Conservation (phyloP, 2,329 filamentous ascomycete genomes). For the Thielaviopsis populi region DNA sequence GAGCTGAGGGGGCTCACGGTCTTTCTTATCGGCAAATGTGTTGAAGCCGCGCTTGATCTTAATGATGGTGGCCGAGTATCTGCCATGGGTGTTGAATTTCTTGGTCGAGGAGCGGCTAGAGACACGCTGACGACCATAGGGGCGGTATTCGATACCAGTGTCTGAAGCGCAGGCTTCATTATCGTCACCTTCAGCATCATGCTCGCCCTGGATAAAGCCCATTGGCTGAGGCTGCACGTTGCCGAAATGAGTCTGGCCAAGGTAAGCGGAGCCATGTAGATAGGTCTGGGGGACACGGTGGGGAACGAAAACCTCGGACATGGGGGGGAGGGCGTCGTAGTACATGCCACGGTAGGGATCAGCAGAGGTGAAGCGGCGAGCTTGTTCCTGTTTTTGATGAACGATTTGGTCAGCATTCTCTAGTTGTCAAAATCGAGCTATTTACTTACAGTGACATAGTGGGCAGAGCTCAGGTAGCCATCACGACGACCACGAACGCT, state of each 20-base stretch:
- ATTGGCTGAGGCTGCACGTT: not conserved
- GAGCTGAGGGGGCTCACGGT: constrained; percentile 26
- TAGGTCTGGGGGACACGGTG: not conserved
- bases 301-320: not conserved
- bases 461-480: constrained; percentile 11
- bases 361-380: constrained; percentile 8
- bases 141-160: constrained; percentile 10
- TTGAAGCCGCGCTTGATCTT: constrained; percentile 11
- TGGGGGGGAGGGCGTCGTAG: not conserved
- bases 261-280: not conserved
- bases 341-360: constrained; percentile 16
- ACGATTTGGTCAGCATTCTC: not conserved
- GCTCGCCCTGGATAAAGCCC: not conserved
- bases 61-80: constrained; percentile 14
- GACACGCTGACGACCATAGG: not conserved
- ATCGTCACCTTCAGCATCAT: not conserved
- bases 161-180: not conserved
- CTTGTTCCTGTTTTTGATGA: constrained; percentile 10
- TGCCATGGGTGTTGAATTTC: constrained; percentile 7
- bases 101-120: not conserved
- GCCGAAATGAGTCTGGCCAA: not conserved
- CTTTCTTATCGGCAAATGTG: constrained; percentile 4
- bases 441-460: constrained; percentile 12
- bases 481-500: constrained; percentile 10
- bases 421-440: not conserved